Evolutionary conservation across 2,329 filamentous ascomycete genomes (phyloP), one percentile per base, ranked within the genome.

Genomic region (Colletotrichum destructivum): DNA sequence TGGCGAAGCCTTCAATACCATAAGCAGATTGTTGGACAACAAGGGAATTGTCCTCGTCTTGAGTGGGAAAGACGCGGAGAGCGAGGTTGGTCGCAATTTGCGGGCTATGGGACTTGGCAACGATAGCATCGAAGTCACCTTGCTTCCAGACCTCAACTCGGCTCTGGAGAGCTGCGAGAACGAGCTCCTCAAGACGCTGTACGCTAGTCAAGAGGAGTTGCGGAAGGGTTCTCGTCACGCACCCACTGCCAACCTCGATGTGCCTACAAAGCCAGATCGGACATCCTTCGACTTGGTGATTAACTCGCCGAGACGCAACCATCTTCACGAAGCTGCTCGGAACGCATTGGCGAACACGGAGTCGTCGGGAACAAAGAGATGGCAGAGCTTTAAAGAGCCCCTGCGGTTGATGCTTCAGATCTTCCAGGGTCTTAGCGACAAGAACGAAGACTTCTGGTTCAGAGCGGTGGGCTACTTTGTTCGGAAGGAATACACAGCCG

Each of bases 361-460:
- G 73, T 82, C 88, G 12, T 83, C 88, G 61, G 84, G 88, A 6
- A 84, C 89, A 23, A 87, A 89, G 2, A 93, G 91, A 78, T 98
- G 95, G 93, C 91, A 93, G 77, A 90, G 91, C 75, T 97, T 98
- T 81, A 94, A 93, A 75, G 95, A 98, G 79, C 96, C 96, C 0
- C 89, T 98, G 9, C 93, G 94, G 1, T 90, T 99, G 57, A 94
- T 99, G 81, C 88, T 99, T 31, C 96, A 98, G 80, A 94, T 96
- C n/a, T 98, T 99, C 83, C 93, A 96, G 78, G 93, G 94, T 55
- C 85, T 98, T 15, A 97, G 94, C 62, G 86, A 90, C 63, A 91
- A 93, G 80, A 96, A 96, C 78, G 95, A 98, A 81, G 95, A 98
- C 81, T 98, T 98, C 80, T 99, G 96, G 96, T 96, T 95, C 81